phyloP scores from a whole-genome alignment of 257 asterid genomes.

The Gardenia jasminoides region DNA sequence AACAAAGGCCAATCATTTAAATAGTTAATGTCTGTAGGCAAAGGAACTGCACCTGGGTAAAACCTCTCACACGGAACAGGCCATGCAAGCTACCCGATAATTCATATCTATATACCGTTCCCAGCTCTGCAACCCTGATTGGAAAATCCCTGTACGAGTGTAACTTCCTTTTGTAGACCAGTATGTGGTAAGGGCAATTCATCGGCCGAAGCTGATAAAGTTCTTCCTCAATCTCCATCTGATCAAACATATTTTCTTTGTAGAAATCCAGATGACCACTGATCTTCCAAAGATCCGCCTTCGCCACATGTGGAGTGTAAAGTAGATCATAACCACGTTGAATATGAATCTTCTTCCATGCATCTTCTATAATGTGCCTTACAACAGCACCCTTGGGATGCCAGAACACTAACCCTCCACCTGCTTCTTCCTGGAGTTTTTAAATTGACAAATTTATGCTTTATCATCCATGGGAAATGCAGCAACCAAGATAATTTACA shows the following conservation, averaged over 20 bases:
- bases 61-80: slow-evolving; percentile 93
- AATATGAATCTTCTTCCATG: slow-evolving; percentile 82
- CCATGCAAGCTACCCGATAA: slow-evolving; percentile 98
- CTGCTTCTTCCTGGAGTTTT: slow-evolving; percentile 88
- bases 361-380: slow-evolving; percentile 86
- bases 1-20: neutral
- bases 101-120: slow-evolving; percentile 94
- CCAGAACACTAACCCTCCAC: slow-evolving; percentile 99
- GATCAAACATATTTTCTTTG: slow-evolving; percentile 91
- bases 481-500: neutral
- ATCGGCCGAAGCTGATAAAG: slow-evolving; percentile 97
- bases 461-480: slow-evolving; percentile 23
- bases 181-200: slow-evolving; percentile 98
- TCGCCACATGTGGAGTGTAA: slow-evolving; percentile 96
- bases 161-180: slow-evolving; percentile 68
- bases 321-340: slow-evolving; percentile 83
- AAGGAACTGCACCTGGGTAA: slow-evolving; percentile 68
- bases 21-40: neutral
- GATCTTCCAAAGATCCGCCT: slow-evolving; percentile 91
- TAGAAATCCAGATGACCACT: slow-evolving; percentile 97
- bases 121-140: slow-evolving; percentile 94
- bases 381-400: slow-evolving; percentile 94
- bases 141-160: slow-evolving; percentile 95
- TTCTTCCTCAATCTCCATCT: slow-evolving; percentile 90
- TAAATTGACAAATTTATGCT: slow-evolving; percentile 20